These are phyloP conservation scores for Colletotrichum costaricense DNA, from an alignment of 2,329 filamentous ascomycete genomes.

Conservation along the genomic window DNA sequence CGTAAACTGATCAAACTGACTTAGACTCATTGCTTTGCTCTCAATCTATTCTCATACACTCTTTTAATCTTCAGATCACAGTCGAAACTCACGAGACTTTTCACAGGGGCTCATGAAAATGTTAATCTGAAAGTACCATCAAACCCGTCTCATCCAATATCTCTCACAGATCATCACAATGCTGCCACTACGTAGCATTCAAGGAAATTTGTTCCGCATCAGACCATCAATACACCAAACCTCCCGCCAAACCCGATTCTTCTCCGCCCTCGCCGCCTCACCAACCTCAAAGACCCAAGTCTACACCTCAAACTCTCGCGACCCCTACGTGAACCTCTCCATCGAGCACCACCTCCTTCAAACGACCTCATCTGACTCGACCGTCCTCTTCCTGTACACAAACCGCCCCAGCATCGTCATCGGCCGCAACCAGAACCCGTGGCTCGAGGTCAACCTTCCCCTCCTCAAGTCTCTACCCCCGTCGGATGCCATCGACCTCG, in stretches of 20 bases:
- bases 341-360: slow-evolving; percentile 92
- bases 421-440: slow-evolving; percentile 97
- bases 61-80: too few species aligned
- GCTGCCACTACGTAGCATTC: background rate
- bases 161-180: background rate
- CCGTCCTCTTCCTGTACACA: slow-evolving; percentile 86
- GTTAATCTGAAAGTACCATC: slow-evolving; percentile 1
- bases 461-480: slow-evolving; percentile 54
- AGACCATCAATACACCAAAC: too few species aligned
- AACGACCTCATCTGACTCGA: slow-evolving; percentile 76
- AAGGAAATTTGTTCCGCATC: background rate
- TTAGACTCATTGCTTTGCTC: too few species aligned
- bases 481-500: slow-evolving; percentile 61
- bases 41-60: too few species aligned
- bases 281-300: slow-evolving; percentile 69
- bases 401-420: slow-evolving; percentile 91
- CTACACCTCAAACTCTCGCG: slow-evolving; percentile 75
- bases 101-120: background rate
- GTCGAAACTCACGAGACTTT: background rate
- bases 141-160: background rate
- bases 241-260: background rate
- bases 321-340: slow-evolving; percentile 92
- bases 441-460: slow-evolving; percentile 86
- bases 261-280: slow-evolving; percentile 48
- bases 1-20: background rate